Percentiles rank a stretch among this genome's conserved stretches.
Evolutionary conservation across 176 grass and related monocot species (phyloP).

Genomic region (Bonia amplexicaulis): DNA sequence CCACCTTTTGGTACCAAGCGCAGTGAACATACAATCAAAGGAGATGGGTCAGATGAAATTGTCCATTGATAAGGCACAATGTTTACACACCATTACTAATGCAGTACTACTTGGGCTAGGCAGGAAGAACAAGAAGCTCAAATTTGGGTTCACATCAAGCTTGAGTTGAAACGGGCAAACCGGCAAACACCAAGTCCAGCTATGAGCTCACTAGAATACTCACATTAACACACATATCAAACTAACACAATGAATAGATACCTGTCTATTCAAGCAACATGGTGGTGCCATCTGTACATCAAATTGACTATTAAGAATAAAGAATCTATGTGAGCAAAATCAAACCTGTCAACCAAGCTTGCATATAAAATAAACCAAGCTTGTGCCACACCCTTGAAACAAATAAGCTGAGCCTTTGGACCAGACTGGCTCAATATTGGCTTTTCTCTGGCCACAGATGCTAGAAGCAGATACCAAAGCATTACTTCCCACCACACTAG

Average conservation of each 20-base stretch:
- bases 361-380: background rate
- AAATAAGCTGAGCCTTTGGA: background rate
- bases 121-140: background rate
- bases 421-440: background rate
- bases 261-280: background rate
- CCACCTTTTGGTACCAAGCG: background rate
- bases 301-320: background rate
- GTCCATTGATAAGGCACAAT: background rate
- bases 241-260: background rate
- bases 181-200: no score
- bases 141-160: background rate
- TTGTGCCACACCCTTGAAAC: background rate
- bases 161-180: no score
- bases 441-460: background rate
- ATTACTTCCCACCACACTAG: background rate
- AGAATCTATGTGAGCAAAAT: constrained; percentile 7
- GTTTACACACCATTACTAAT: background rate
- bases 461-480: background rate
- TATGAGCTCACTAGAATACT: background rate
- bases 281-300: background rate
- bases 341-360: background rate
- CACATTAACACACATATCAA: background rate
- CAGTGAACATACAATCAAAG: constrained; percentile 5
- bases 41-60: background rate
- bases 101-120: background rate